Conservation (phyloP, 768 basidiomycete species). For the Suillus tomentosus region DNA sequence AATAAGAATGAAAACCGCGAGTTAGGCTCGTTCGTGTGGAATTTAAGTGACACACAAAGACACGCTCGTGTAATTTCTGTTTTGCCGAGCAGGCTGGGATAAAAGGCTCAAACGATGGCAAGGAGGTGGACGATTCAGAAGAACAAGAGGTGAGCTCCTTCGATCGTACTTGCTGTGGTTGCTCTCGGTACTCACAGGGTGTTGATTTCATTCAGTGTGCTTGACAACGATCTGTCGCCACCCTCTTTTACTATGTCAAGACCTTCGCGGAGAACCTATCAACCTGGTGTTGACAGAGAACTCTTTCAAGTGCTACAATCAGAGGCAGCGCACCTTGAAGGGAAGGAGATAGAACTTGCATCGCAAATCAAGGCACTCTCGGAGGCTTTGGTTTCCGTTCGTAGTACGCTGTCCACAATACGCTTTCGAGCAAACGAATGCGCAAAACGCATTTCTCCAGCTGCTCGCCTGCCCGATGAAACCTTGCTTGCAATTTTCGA, state of each 20-base stretch:
- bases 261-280: neutral
- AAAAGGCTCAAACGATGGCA: neutral
- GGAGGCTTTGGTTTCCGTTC: neutral
- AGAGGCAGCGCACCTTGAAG: neutral
- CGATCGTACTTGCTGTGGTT: neutral
- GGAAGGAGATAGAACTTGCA: constrained; percentile 1
- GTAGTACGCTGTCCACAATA: constrained; percentile 15
- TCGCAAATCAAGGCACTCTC: constrained; percentile 1
- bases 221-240: neutral
- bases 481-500: constrained; percentile 34
- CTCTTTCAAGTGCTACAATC: neutral
- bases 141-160: constrained; percentile 4
- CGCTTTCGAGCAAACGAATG: constrained; percentile 32
- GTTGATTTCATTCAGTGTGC: neutral
- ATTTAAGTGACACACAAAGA: neutral
- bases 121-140: neutral
- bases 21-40: neutral
- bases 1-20: neutral
- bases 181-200: neutral
- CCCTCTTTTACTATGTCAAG: neutral
- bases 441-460: constrained; percentile 30
- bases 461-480: constrained; percentile 34
- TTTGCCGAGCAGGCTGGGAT: constrained; percentile 5
- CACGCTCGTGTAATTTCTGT: neutral
- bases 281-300: neutral